phyloP scores from a whole-genome alignment of 1,284 basidiomycete species.

The Austroboletus niveus region DNA sequence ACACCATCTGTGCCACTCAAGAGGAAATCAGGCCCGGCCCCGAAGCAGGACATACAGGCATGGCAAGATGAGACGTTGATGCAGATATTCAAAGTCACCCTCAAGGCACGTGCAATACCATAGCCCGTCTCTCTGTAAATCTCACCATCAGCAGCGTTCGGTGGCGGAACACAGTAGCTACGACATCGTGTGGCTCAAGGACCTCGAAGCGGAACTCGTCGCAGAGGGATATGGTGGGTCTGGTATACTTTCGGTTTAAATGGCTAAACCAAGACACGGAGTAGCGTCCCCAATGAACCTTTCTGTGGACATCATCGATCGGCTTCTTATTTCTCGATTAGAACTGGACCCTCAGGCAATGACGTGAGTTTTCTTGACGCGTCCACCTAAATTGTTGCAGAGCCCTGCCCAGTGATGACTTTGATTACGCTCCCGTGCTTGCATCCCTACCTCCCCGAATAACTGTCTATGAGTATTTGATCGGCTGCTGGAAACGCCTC shows the following conservation, averaged over 20 bases:
- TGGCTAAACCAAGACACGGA: slow-evolving; percentile 10
- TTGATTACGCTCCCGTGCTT: slow-evolving; percentile 76
- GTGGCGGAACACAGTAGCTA: slow-evolving; percentile 70
- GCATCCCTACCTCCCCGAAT: slow-evolving; percentile 77
- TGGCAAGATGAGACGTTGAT: slow-evolving; percentile 79
- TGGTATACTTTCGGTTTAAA: neutral
- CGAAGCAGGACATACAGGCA: slow-evolving; percentile 51
- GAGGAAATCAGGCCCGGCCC: slow-evolving; percentile 42
- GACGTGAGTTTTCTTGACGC: slow-evolving; percentile 52
- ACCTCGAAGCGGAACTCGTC: slow-evolving; percentile 67
- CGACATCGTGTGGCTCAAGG: slow-evolving; percentile 83
- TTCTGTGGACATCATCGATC: slow-evolving; percentile 64
- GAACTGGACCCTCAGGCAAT: slow-evolving; percentile 76
- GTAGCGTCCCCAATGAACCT: slow-evolving; percentile 39
- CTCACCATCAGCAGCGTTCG: slow-evolving; percentile 48
- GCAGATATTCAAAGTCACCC: slow-evolving; percentile 73
- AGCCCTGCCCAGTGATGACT: slow-evolving; percentile 61
- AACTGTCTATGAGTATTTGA: slow-evolving; percentile 89
- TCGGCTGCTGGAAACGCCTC: slow-evolving; percentile 88
- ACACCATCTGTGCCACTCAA: slow-evolving; percentile 37
- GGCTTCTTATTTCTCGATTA: slow-evolving; percentile 84
- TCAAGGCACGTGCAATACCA: slow-evolving; percentile 56
- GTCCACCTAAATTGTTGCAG: neutral
- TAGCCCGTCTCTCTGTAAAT: neutral
- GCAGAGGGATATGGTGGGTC: slow-evolving; percentile 64